Base-by-base conservation (phyloP, 768 basidiomycete genomes). In the Boletus vinaceobasis region DNA sequence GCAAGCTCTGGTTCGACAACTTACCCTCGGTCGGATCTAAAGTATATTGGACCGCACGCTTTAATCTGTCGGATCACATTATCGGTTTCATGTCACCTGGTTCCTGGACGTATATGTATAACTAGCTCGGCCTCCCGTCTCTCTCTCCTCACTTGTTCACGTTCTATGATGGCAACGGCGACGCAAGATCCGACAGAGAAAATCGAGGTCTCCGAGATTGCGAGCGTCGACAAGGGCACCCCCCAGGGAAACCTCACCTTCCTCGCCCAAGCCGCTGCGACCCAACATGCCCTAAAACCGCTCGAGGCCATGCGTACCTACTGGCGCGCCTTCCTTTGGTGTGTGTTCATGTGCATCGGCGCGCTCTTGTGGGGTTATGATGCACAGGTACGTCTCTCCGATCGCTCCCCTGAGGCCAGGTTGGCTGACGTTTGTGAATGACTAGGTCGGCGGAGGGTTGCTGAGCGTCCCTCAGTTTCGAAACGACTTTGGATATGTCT, bases 341-440 rank as follows among this genome's bases (percentile, higher is more conserved):
- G 66, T 37, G 0, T 64, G 1, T 67, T 69, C 40, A 56, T 69
- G 40, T 66, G 54, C 23, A 50, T 63, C 26, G 57, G 65, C 4
- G 64, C 59, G 5, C 55, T 67, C n/a, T 54, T 68, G 58, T 66
- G 55, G 58, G 66, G 65, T 1, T 67, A 66, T 15, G 66, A 67
- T 27, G 40, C 54, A 2, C 67, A 66, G 56, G 67, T 64, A 43
- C 6, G 61, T 53, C 17, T 35, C 50, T 39, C 26, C 15, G 7
- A n/a, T 37, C 15, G 19, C n/a, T n/a, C 27, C 5, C 23, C 19
- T 21, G 15, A 45, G 26, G 19, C 19, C 14, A 13, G 14, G 32
- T 55, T 35, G 19, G 5, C 27, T 32, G 17, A 55, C 33, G 7
- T 23, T 10, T n/a, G n/a, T n/a, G 19, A 23, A 26, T 1, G 14